phyloP scores from a whole-genome alignment of 257 asterid species.

The Cruciata laevipes region DNA sequence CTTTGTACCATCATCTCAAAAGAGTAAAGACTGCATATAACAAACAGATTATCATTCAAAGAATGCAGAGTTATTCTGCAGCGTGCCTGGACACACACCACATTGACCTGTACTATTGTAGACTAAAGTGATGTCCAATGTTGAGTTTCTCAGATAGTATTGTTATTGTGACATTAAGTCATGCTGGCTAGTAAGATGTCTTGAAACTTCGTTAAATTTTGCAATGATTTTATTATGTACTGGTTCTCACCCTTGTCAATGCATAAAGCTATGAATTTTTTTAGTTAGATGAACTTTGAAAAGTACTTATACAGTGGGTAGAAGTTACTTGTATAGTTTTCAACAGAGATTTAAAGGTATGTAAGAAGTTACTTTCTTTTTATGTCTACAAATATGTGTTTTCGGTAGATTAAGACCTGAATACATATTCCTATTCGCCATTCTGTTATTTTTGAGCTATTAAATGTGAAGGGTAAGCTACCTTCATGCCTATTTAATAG shows the following conservation, averaged over 20 bases:
- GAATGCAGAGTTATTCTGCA: background rate
- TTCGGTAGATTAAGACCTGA: background rate
- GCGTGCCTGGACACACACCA: background rate
- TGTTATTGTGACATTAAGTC: background rate
- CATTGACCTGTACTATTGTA: background rate
- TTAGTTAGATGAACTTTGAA: background rate
- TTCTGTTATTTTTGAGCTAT: background rate
- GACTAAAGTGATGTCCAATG: background rate
- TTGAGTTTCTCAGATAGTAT: background rate
- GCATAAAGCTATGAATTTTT: background rate
- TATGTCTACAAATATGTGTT: background rate
- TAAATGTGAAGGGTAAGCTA: background rate
- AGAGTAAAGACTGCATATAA: background rate
- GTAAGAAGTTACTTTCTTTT: background rate
- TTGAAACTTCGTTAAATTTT: background rate
- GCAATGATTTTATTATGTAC: background rate
- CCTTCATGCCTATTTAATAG: background rate
- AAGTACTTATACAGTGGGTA: background rate
- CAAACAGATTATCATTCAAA: background rate
- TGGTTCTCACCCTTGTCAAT: background rate
- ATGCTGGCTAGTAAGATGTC: background rate
- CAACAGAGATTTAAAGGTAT: background rate
- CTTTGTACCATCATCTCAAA: background rate
- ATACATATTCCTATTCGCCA: too few relatives aligned
- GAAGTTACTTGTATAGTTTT: background rate